A percentile compares a stretch with the other conserved stretches of the same genome.
phyloP scores from a whole-genome alignment of 768 basidiomycete species.

The Podaxis pistillaris region DNA sequence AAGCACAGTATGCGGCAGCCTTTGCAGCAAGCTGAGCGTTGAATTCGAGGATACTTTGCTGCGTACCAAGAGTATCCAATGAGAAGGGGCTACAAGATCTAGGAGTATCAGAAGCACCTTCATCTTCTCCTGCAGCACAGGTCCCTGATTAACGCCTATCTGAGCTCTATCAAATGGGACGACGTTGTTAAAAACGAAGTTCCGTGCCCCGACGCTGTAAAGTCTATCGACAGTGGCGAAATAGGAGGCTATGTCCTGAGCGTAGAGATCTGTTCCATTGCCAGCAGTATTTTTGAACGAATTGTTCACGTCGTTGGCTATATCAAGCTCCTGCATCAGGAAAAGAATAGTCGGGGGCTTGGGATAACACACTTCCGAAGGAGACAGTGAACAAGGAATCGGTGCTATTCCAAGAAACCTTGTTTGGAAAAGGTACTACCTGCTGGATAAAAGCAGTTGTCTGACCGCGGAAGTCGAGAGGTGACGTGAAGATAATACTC shows the following conservation, averaged over 20 bases:
- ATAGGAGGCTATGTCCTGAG: constrained; percentile 19
- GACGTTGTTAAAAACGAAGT: constrained; percentile 23
- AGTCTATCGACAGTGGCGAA: constrained; percentile 21
- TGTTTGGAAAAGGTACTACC: constrained; percentile 17
- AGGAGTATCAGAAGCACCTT: constrained; percentile 11
- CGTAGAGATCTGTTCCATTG: constrained; percentile 20
- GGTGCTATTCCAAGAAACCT: constrained; percentile 19
- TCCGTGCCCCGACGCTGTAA: constrained; percentile 21
- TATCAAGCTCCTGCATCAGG: neutral
- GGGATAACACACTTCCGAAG: constrained; percentile 20
- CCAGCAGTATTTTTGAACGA: constrained; percentile 19
- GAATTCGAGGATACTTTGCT: constrained; percentile 22
- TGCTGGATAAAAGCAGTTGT: constrained; percentile 19
- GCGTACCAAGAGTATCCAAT: neutral
- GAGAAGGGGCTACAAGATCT: neutral
- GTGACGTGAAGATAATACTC: constrained; percentile 19
- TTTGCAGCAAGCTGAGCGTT: constrained; percentile 19
- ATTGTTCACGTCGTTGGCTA: constrained; percentile 24
- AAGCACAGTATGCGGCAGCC: constrained; percentile 18
- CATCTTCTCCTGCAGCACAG: constrained; percentile 19
- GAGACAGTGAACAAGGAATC: constrained; percentile 22
- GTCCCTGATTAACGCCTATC: constrained; percentile 18
- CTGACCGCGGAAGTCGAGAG: constrained; percentile 23
- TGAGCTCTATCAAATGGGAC: constrained; percentile 24
- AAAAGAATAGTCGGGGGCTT: neutral